phyloP scores from a whole-genome alignment of 768 basidiomycete genomes.

The Coprinopsis cinerea region DNA sequence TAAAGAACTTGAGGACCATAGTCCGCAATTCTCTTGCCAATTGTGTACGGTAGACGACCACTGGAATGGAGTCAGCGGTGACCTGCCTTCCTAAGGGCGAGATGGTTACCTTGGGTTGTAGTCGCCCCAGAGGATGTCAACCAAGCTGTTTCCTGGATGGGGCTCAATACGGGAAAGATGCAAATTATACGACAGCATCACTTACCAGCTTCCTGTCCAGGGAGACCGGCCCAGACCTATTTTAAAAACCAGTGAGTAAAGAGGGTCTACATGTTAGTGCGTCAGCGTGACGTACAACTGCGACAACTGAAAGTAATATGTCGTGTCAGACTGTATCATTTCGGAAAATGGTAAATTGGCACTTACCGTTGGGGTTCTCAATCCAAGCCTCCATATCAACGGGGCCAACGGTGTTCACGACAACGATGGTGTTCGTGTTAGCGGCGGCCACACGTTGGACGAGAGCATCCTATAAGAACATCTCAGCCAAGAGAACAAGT shows the following conservation, averaged over 20 bases:
- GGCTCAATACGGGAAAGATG: not conserved
- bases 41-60: conserved; percentile 44
- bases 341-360: not conserved
- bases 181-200: not conserved
- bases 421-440: conserved; percentile 59
- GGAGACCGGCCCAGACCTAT: conserved; percentile 51
- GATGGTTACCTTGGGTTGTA: conserved; percentile 49
- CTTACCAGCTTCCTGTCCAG: conserved; percentile 59
- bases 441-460: conserved; percentile 45
- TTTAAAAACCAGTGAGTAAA: not conserved
- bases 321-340: not conserved
- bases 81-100: not conserved
- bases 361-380: conserved; percentile 43
- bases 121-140: conserved; percentile 53
- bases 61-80: conserved; percentile 16
- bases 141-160: conserved; percentile 44
- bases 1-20: conserved; percentile 49
- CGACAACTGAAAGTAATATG: conserved; percentile 22
- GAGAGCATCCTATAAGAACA: conserved; percentile 32
- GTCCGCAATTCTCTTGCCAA: conserved; percentile 47
- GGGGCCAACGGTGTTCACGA: conserved; percentile 61
- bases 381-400: conserved; percentile 56
- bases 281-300: conserved; percentile 24
- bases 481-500: not conserved
- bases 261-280: not conserved